Conservation (phyloP, 2,329 filamentous ascomycete species). For the Polychaeton citri region DNA sequence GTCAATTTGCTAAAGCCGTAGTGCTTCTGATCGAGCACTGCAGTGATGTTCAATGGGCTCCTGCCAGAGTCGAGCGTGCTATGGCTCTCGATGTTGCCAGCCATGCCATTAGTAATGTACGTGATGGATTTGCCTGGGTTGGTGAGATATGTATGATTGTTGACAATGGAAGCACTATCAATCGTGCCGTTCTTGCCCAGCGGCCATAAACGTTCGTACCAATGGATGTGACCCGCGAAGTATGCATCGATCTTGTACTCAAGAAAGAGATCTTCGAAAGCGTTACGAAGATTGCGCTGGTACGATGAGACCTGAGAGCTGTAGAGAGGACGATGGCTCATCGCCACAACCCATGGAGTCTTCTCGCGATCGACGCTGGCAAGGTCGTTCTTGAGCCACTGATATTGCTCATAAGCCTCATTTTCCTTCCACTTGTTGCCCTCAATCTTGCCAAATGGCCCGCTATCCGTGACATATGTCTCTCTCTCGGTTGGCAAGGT, state of each 20-base stretch:
- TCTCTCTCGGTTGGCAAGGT: constrained; percentile 27
- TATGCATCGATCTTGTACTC: constrained; percentile 35
- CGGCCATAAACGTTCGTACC: constrained; percentile 33
- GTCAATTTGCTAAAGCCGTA: constrained; percentile 38
- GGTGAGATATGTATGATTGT: constrained; percentile 36
- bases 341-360: constrained; percentile 38
- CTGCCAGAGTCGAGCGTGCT: constrained; percentile 24
- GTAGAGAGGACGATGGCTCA: constrained; percentile 39
- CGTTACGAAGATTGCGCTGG: constrained; percentile 29
- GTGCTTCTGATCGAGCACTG: constrained; percentile 31
- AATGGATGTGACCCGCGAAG: constrained; percentile 31
- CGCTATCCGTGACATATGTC: constrained; percentile 35
- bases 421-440: constrained; percentile 27
- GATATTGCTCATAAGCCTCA: constrained; percentile 32
- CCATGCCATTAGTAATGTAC: constrained; percentile 40
- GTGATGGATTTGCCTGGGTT: constrained; percentile 37
- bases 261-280: constrained; percentile 34
- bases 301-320: constrained; percentile 31
- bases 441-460: constrained; percentile 35
- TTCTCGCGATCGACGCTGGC: constrained; percentile 30
- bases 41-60: constrained; percentile 28
- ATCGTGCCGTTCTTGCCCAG: constrained; percentile 10
- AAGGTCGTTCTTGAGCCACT: constrained; percentile 35
- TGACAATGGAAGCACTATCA: constrained; percentile 23
- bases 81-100: constrained; percentile 40